Base-by-base conservation (phyloP, 345 rosid genomes). In the Schrenkiella parvula region DNA sequence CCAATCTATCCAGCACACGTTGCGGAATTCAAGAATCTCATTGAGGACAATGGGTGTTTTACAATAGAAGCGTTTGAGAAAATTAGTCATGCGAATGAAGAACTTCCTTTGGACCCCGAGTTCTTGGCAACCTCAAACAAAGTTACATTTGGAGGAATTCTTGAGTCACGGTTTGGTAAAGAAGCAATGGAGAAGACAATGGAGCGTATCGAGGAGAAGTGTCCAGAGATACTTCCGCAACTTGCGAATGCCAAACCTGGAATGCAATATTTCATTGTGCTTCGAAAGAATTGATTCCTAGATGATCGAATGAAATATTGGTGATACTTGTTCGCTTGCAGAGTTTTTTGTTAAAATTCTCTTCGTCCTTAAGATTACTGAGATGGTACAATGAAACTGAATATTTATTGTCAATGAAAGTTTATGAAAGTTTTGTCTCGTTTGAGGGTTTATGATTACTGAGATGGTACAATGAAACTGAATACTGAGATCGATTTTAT, bases 161-260 rank as follows among this genome's bases (percentile, higher is more conserved):
- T 67, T 32, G 73, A 52, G 54, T 59, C 78, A 5, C 2, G 26
- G 7, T 74, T 74, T 66, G 78, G 73, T 29, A 51, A 74, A 68
- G 63, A 74, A 8, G 78, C 78, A 14, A 60, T 59, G 73, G 78
- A 74, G 68, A 74, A 52, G 46, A 67, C 78, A 50, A 29, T 50
- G n/a, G 56, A 74, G 31, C 61, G 15, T 50, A 2, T 38, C 5
- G 68, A 67, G 37, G 37, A 66, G 26, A 66, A 50, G 39, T 28
- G 43, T 15, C n/a, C 22, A 58, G 35, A 57, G 25, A 66, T 66
- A 39, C 43, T 74, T 28, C 78, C 67, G 0, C 31, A 74, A 57
- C 60, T 74, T 38, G 78, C 68, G 1, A 50, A 44, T 14, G 78
- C 78, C 38, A 74, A 74, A 66, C 8, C 73, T 5, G 78, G 78